Evolutionary conservation across 2,329 filamentous ascomycete species (phyloP), one percentile per base, ranked within the genome.

Genomic region (Orbilia brochopaga): DNA sequence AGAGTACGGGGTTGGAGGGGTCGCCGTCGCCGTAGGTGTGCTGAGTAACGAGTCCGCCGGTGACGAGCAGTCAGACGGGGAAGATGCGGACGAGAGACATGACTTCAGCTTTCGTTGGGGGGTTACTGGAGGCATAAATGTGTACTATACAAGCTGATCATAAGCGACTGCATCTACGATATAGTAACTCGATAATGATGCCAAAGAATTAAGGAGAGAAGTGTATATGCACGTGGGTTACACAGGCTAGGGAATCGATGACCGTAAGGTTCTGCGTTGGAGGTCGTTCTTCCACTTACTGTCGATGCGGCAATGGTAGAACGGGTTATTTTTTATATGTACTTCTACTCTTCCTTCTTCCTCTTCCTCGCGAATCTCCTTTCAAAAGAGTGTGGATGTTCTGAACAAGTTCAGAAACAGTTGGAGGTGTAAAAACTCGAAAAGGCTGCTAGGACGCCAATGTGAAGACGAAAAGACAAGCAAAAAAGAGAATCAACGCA

Each of bases 351-450:
- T 53, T 32, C 2, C n/a, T 42, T 15, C 13, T 44, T 30, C 54
- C 54, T 57, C 53, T 35, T 63, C 48, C 40, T 44, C 54, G 40
- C 40, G 60, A 32, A 30, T 53, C 58, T 59, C 60, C 42, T 72
- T 23, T 40, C 60, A 72, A 72, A 72, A 65, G 67, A 72, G 60
- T 72, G 67, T 72, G 67, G 42, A 72, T 60, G 67, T 59, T 65
- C 60, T 57, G 67, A 72, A 72, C 67, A 72, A 72, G 67, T 72
- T 72, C 67, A 72, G 67, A 72, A 65, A 57, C 67, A 72, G 67
- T 72, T 72, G 67, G 67, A 48, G 44, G 65, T 72, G 56, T 56
- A 65, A 60, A 65, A 60, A 59, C 48, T 17, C 30, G 51, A 30
- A 65, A 54, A 42, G 67, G 27, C 23, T 11, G 54, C 64, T 72